Base-by-base conservation (phyloP, 371 early-diverging fungal genomes). In the Mucor mucedo region DNA sequence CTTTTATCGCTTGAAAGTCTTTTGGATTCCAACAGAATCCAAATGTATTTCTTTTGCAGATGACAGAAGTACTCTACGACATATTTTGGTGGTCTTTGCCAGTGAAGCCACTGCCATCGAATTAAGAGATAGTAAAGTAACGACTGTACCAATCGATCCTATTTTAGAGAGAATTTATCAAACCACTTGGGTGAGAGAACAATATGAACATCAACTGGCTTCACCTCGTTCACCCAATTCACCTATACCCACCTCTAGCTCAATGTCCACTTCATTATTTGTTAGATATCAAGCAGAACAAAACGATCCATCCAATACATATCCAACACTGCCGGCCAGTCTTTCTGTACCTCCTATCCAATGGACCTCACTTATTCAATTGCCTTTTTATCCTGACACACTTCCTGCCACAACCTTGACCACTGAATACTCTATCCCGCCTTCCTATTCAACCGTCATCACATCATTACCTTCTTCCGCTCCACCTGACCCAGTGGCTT, bases 21-120 rank as follows among this genome's bases (percentile, higher is more conserved):
- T 75, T 55, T 81, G 82, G 82, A 73, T 81, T 7, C 82, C 82
- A 3, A 54, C 69, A 0, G 77, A 78, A 53, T 70, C 82, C 27
- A 68, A 60, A 5, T 57, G 57, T 9, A 63, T 81, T 40, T 65
- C 79, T 0, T 78, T 81, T 70, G 82, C 82, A 13, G 82, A 81
- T 33, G 82, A 81, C 56, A 60, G 82, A 2, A 57, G 63, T 30
- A 73, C 77, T 1, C 41, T 81, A 13, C 62, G 73, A n/a, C 69
- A 73, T 49, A 60, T 81, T 11, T 38, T 78, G 7, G 73, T 72
- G 14, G 77, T 81, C 0, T 81, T 81, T 33, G 16, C 68, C 1
- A 67, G 55, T 27, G 82, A 77, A 48, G 82, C 79, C 0, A 75
- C 78, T 0, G 66, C 57, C n/a, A 81, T 81, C 45, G 73, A 75